phyloP scores from a whole-genome alignment of 441 rosid species.

The Populus trichocarpa region DNA sequence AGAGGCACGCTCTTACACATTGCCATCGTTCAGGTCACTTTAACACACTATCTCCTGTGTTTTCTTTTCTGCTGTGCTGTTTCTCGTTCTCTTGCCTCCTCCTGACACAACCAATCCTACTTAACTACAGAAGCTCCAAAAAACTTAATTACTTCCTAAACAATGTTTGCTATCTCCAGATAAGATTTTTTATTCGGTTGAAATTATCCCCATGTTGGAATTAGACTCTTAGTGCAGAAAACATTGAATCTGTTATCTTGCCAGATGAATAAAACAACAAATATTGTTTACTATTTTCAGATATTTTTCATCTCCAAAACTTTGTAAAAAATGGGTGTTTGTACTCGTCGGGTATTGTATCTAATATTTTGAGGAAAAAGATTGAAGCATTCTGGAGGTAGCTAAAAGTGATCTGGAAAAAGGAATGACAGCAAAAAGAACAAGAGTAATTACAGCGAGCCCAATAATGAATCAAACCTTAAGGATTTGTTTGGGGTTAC shows the following conservation, averaged over 20 bases:
- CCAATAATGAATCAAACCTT: background rate
- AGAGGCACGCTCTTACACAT: slow-evolving; percentile 77
- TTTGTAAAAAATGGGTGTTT: too few species aligned
- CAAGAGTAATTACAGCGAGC: background rate
- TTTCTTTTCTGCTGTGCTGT: background rate
- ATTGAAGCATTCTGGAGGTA: too few species aligned
- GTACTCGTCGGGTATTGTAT: too few species aligned
- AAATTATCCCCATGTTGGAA: background rate
- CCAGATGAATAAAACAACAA: slow-evolving; percentile 2
- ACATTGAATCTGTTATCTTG: slow-evolving; percentile 16
- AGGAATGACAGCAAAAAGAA: too few species aligned
- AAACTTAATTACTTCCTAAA: background rate
- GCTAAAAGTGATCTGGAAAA: too few species aligned
- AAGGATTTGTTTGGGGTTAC: slow-evolving; percentile 7
- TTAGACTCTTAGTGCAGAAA: background rate
- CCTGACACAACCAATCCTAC: slow-evolving; percentile 32
- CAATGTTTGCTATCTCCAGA: slow-evolving; percentile 10
- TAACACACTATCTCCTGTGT: background rate
- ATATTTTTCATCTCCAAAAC: background rate
- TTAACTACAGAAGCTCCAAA: slow-evolving; percentile 24
- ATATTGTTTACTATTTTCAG: background rate
- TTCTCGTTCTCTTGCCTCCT: slow-evolving; percentile 11
- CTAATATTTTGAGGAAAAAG: too few species aligned
- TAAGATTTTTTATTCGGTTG: slow-evolving; percentile 20
- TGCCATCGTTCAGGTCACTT: slow-evolving; percentile 83